Conservation (phyloP, 345 rosid species). For the Raphanus raphanistrum region DNA sequence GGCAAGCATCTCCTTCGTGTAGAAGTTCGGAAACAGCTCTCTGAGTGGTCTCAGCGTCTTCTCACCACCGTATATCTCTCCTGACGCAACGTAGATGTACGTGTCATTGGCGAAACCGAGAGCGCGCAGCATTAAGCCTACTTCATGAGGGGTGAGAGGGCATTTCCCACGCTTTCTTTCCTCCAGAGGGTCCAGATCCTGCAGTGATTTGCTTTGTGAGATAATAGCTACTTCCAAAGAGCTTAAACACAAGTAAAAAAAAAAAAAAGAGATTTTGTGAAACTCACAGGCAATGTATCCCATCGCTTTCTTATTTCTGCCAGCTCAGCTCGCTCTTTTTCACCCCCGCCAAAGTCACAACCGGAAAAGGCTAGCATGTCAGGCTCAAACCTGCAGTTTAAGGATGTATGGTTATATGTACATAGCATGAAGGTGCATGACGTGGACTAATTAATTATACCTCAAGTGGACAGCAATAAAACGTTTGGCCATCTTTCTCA, state of each 20-base stretch:
- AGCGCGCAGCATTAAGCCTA: conserved; percentile 93
- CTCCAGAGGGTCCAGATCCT: conserved; percentile 86
- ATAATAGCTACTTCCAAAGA: not conserved
- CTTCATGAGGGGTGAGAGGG: conserved; percentile 95
- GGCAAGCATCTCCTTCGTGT: conserved; percentile 93
- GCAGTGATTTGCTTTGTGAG: conserved; percentile 23
- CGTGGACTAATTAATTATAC: conserved; percentile 34
- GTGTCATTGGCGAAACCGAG: conserved; percentile 91
- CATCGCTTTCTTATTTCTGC: conserved; percentile 94
- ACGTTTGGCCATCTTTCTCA: conserved; percentile 76
- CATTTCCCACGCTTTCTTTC: conserved; percentile 95
- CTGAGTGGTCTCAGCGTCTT: conserved; percentile 77
- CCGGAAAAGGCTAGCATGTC: conserved; percentile 99
- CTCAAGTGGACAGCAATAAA: conserved; percentile 92
- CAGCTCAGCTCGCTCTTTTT: conserved; percentile 84
- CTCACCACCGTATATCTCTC: conserved; percentile 98
- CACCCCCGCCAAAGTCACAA: conserved; percentile 99
- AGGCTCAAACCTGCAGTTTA: conserved; percentile 79
- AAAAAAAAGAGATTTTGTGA: not conserved
- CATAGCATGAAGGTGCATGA: not conserved
- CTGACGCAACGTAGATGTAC: conserved; percentile 89
- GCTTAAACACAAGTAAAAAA: not conserved
- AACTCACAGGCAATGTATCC: conserved; percentile 94
- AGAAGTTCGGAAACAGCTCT: conserved; percentile 91
- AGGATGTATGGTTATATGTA: conserved; percentile 11